Conservation (phyloP, 2,329 filamentous ascomycete species). For the Diaporthe amygdali region DNA sequence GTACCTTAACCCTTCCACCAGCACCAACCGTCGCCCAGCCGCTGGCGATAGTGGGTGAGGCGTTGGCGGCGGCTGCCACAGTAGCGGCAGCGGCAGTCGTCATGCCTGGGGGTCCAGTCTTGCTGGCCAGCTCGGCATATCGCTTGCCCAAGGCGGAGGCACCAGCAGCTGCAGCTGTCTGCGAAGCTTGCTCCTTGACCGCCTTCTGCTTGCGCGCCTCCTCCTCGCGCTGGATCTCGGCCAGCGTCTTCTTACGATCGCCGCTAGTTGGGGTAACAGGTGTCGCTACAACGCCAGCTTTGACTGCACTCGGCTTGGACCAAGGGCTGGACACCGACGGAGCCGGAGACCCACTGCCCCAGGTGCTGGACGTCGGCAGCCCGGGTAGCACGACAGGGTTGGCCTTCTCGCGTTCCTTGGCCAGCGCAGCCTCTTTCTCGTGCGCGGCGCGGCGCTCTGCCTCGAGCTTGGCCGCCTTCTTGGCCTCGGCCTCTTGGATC, state of each 20-base stretch:
- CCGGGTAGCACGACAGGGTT: slow-evolving; percentile 70
- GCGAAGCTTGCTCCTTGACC: slow-evolving; percentile 53
- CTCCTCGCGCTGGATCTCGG: slow-evolving; percentile 96
- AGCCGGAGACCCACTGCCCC: slow-evolving; percentile 80
- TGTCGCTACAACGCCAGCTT: slow-evolving; percentile 37
- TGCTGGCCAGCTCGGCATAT: slow-evolving; percentile 92
- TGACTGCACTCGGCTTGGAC: slow-evolving; percentile 65
- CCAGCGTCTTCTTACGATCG: slow-evolving; percentile 80
- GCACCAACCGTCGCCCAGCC: slow-evolving; percentile 97
- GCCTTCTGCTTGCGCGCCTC: slow-evolving; percentile 83
- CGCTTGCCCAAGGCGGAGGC: slow-evolving; percentile 71
- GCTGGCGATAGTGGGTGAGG: slow-evolving; percentile 34
- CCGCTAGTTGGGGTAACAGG: slow-evolving; percentile 39
- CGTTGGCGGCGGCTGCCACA: slow-evolving; percentile 31
- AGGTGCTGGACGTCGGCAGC: slow-evolving; percentile 86
- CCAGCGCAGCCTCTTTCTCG: slow-evolving; percentile 75
- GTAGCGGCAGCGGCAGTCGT: slow-evolving; percentile 44
- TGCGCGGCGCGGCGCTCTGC: slow-evolving; percentile 76
- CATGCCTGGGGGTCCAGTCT: slow-evolving; percentile 51
- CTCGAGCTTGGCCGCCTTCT: slow-evolving; percentile 88
- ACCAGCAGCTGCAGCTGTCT: slow-evolving; percentile 52
- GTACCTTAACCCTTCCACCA: slow-evolving; percentile 86
- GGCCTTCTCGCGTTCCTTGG: slow-evolving; percentile 65
- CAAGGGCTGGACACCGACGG: slow-evolving; percentile 63
- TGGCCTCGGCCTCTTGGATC: slow-evolving; percentile 95